phyloP scores from a whole-genome alignment of 768 basidiomycete genomes.

The Trametes cinnabarina region DNA sequence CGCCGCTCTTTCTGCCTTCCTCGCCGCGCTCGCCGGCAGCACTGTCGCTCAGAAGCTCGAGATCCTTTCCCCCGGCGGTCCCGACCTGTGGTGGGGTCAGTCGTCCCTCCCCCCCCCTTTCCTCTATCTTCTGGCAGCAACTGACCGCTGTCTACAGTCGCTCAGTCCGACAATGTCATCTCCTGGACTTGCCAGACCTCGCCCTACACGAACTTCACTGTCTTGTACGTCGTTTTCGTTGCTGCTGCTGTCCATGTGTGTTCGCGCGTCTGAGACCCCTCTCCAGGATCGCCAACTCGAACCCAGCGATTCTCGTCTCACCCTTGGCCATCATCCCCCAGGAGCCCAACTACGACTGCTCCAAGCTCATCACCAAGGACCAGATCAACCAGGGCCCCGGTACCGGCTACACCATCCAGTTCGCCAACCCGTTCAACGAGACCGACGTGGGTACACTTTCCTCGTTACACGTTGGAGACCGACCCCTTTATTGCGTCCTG shows the following conservation, averaged over 20 bases:
- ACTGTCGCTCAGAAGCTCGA: conserved; percentile 40
- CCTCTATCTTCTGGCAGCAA: neutral
- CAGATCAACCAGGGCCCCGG: conserved; percentile 39
- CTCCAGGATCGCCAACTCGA: conserved; percentile 45
- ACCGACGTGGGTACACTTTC: conserved; percentile 45
- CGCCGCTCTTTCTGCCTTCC: conserved; percentile 32
- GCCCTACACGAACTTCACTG: conserved; percentile 42
- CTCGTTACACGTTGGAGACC: neutral
- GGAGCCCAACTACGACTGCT: conserved; percentile 59
- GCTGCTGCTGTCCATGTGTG: conserved; percentile 1
- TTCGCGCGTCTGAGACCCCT: conserved; percentile 13
- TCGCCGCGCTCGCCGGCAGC: conserved; percentile 39
- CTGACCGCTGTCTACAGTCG: conserved; percentile 40
- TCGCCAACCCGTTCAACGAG: conserved; percentile 50
- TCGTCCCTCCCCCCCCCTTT: conserved; percentile 32
- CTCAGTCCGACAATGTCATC: conserved; percentile 54
- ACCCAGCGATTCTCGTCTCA: conserved; percentile 38
- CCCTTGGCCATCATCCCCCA: conserved; percentile 49
- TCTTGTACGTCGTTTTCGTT: conserved; percentile 43
- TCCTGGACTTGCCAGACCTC: conserved; percentile 54
- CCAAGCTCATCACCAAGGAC: conserved; percentile 47
- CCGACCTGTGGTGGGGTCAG: conserved; percentile 59
- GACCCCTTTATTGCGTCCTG: neutral
- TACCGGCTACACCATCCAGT: conserved; percentile 49
- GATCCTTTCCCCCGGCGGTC: conserved; percentile 44